A percentile compares a stretch with the other conserved stretches of the same genome.
phyloP scores from a whole-genome alignment of 768 basidiomycete genomes.

The Lactarius sp. region DNA sequence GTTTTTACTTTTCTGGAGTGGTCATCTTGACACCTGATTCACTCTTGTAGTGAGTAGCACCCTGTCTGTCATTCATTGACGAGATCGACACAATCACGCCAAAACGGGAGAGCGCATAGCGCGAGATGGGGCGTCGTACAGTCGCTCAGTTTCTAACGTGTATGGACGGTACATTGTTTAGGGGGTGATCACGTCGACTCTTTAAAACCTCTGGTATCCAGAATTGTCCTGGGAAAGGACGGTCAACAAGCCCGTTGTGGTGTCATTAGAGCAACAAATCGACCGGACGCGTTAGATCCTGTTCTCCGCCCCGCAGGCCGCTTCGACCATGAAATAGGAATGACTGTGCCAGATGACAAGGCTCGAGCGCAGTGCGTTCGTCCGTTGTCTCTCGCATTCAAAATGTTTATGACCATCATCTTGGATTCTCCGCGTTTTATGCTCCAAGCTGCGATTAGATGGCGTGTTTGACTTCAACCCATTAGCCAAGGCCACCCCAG shows the following conservation, averaged over 20 bases:
- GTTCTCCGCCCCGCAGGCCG: slow-evolving; percentile 90
- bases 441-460: slow-evolving; percentile 74
- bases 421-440: slow-evolving; percentile 86
- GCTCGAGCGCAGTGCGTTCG: too few species aligned
- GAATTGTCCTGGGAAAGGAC: slow-evolving; percentile 95
- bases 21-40: not conserved
- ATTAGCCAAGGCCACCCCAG: too few species aligned
- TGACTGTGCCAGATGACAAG: slow-evolving; percentile 93
- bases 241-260: slow-evolving; percentile 85
- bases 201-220: slow-evolving; percentile 31
- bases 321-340: slow-evolving; percentile 96
- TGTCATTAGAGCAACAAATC: slow-evolving; percentile 95
- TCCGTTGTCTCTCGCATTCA: too few species aligned
- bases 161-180: slow-evolving; percentile 78
- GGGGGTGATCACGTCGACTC: not conserved
- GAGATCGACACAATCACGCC: slow-evolving; percentile 98
- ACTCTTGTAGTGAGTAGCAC: slow-evolving; percentile 65
- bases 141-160: slow-evolving; percentile 97
- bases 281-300: slow-evolving; percentile 91
- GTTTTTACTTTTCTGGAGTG: slow-evolving; percentile 14
- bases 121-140: slow-evolving; percentile 97
- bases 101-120: slow-evolving; percentile 94
- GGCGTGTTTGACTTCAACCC: too few species aligned
- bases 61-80: slow-evolving; percentile 92
- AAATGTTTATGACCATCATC: too few species aligned